Evolutionary conservation across 225 moss, liverwort and hornwort species (phyloP).

Genomic region (Lunularia cruciata): DNA sequence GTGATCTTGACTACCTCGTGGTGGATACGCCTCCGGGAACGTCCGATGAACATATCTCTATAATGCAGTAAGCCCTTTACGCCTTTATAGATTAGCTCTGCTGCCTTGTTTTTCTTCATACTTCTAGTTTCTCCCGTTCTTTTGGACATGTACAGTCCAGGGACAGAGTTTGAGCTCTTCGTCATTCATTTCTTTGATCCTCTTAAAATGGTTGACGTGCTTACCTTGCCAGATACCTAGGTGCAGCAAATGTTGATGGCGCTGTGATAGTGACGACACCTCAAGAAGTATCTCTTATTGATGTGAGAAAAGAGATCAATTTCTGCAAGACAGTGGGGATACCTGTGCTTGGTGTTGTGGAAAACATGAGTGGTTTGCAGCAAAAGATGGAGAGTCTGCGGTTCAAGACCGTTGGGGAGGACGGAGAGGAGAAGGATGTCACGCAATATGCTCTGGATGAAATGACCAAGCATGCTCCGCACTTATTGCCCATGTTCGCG

Average conservation of each 20-base stretch:
- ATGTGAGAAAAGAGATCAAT: conserved; percentile 93
- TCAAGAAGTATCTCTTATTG: conserved; percentile 91
- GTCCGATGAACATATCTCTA: conserved; percentile 95
- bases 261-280: conserved; percentile 86
- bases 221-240: conserved; percentile 35
- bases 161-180: no score
- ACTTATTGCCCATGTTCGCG: conserved; percentile 50
- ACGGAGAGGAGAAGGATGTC: conserved; percentile 80
- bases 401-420: conserved; percentile 53
- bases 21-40: conserved; percentile 97
- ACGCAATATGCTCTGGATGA: conserved; percentile 64
- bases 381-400: conserved; percentile 67
- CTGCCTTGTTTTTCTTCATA: no score
- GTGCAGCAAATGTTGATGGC: conserved; percentile 80
- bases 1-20: conserved; percentile 86
- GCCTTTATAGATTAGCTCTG: no score
- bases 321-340: conserved; percentile 94
- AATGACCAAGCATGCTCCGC: conserved; percentile 68
- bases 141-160: no score
- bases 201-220: neutral
- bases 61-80: conserved; percentile 66
- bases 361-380: conserved; percentile 93
- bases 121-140: no score
- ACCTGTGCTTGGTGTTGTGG: conserved; percentile 90
- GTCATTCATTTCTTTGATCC: no score